Evolutionary conservation across 202 grass and related monocot genomes (phyloP).

Genomic region (Schoenoplectus tabernaemontani): DNA sequence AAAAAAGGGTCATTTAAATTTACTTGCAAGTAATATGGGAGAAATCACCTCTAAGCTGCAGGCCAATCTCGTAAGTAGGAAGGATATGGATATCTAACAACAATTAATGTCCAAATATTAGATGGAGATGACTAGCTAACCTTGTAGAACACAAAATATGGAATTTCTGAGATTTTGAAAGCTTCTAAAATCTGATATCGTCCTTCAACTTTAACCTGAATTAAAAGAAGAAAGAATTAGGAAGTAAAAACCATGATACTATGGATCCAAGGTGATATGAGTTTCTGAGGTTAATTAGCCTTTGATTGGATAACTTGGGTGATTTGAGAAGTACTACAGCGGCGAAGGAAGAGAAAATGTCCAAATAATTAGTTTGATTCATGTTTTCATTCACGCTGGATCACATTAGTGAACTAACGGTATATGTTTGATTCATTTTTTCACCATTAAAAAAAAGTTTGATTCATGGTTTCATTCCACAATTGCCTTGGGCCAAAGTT

Average conservation of each 20-base stretch:
- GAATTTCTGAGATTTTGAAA: constrained; percentile 61
- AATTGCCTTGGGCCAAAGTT: no score
- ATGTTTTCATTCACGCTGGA: background rate
- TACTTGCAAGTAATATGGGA: no score
- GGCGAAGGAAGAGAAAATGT: background rate
- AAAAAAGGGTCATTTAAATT: no score
- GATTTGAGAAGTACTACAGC: background rate
- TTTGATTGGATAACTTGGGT: background rate
- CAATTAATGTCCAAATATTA: background rate
- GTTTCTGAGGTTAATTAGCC: background rate
- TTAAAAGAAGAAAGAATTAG: background rate
- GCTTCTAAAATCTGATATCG: constrained; percentile 67
- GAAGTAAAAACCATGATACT: background rate
- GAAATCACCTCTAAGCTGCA: background rate
- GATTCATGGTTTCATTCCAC: no score
- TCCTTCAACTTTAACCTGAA: constrained; percentile 88
- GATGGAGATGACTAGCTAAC: constrained; percentile 27
- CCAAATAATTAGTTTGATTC: background rate
- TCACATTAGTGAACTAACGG: background rate
- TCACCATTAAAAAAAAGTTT: no score
- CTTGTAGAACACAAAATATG: constrained; percentile 94
- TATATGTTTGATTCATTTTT: no score
- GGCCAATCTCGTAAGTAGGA: background rate
- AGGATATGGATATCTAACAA: background rate
- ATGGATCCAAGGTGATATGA: background rate